Percentiles rank a stretch among this genome's conserved stretches.
These are phyloP conservation scores for Pyricularia sp. DNA, from an alignment of 2,329 filamentous ascomycete genomes.

Conservation along the genomic window DNA sequence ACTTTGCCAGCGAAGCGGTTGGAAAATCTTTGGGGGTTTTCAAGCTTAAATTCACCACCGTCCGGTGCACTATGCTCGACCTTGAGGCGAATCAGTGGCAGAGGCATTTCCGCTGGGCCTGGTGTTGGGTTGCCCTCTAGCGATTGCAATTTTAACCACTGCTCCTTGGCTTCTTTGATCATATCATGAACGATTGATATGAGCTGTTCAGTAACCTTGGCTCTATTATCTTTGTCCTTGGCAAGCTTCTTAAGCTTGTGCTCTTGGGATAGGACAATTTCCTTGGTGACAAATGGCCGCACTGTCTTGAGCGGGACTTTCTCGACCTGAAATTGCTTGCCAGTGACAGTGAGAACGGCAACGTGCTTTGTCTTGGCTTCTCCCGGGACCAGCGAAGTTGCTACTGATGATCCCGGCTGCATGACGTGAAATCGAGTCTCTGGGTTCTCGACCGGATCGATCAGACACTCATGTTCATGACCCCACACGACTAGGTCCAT, in stretches of 20 bases:
- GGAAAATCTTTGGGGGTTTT: constrained; percentile 93
- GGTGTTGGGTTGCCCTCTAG: constrained; percentile 24
- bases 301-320: constrained; percentile 78
- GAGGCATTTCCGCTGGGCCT: constrained; percentile 47
- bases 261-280: constrained; percentile 66
- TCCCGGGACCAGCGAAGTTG: constrained; percentile 79
- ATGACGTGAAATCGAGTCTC: constrained; percentile 92
- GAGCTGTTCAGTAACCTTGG: constrained; percentile 64
- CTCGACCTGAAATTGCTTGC: constrained; percentile 67
- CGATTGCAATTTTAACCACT: constrained; percentile 69
- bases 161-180: constrained; percentile 68
- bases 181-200: constrained; percentile 71
- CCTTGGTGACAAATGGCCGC: constrained; percentile 76
- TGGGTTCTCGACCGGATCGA: constrained; percentile 69
- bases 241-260: constrained; percentile 65
- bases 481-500: constrained; percentile 91
- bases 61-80: constrained; percentile 83
- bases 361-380: constrained; percentile 89
- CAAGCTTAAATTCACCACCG: constrained; percentile 74
- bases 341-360: constrained; percentile 70
- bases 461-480: constrained; percentile 91
- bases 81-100: constrained; percentile 77
- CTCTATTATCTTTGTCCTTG: constrained; percentile 69
- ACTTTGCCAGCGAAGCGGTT: constrained; percentile 84
- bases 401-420: constrained; percentile 92